Percentiles rank a stretch among this genome's conserved stretches.
Evolutionary conservation across 2,329 filamentous ascomycete genomes (phyloP).

Genomic region (Macrophomina tecta): DNA sequence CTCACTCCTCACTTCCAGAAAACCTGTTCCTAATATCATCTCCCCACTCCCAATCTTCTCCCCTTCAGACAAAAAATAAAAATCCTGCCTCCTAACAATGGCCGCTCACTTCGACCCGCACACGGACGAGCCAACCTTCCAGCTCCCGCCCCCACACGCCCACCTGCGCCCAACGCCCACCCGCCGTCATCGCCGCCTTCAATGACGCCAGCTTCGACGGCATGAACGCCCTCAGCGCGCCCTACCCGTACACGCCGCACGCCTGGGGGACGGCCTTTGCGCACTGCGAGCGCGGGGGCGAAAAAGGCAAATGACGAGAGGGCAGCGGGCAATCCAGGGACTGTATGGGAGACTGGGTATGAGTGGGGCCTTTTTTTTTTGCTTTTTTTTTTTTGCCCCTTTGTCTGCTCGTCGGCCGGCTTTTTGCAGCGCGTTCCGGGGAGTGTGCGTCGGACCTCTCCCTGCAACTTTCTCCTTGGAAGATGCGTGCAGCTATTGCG

Average conservation of each 20-base stretch:
- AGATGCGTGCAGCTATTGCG: neutral
- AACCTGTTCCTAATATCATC: neutral
- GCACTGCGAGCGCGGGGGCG: neutral
- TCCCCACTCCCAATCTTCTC: neutral
- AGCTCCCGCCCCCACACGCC: neutral
- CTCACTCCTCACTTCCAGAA: no score
- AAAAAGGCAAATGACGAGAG: neutral
- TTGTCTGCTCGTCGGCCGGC: neutral
- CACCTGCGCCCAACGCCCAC: neutral
- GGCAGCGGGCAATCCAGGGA: neutral
- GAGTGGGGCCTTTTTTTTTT: neutral
- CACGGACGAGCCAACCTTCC: neutral
- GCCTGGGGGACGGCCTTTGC: neutral
- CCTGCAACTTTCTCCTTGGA: no score
- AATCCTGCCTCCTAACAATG: neutral
- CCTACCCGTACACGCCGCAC: neutral
- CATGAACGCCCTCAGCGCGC: neutral
- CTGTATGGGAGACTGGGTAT: slow-evolving; percentile 1
- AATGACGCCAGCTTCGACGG: neutral
- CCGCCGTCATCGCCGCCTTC: neutral
- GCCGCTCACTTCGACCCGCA: neutral
- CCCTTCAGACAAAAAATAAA: neutral
- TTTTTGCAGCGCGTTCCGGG: neutral
- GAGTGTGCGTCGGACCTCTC: no score
- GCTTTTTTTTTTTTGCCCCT: no score